Evolutionary conservation across 176 grass and related monocot genomes (phyloP).

Genomic region (Urochloa ruziziensis): DNA sequence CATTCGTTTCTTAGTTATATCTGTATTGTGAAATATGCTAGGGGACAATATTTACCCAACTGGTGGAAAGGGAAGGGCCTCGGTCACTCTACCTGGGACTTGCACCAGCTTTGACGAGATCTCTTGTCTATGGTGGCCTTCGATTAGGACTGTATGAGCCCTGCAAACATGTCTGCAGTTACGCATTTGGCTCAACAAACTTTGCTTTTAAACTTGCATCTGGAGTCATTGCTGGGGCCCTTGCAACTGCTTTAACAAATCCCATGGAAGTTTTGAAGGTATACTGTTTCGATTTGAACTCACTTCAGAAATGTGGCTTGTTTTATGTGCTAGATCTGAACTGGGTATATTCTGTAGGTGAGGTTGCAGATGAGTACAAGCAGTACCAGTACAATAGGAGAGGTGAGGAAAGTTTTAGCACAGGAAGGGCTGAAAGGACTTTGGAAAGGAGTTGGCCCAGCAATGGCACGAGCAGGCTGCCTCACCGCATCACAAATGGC

Average conservation of each 20-base stretch:
- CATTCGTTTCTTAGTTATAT: slow-evolving; percentile 21
- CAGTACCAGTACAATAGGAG: slow-evolving; percentile 53
- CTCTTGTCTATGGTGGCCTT: slow-evolving; percentile 88
- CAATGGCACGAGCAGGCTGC: slow-evolving; percentile 87
- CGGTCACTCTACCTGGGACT: slow-evolving; percentile 82
- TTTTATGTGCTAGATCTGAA: slow-evolving; percentile 17
- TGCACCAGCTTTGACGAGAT: slow-evolving; percentile 74
- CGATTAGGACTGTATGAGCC: slow-evolving; percentile 91
- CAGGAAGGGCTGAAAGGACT: slow-evolving; percentile 76
- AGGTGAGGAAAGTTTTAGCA: slow-evolving; percentile 65
- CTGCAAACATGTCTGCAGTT: slow-evolving; percentile 71
- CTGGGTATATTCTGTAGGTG: slow-evolving; percentile 49
- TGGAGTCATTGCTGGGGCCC: slow-evolving; percentile 71
- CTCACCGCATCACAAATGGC: slow-evolving; percentile 95
- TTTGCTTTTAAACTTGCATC: slow-evolving; percentile 82
- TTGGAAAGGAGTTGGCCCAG: slow-evolving; percentile 98
- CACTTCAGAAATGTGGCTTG: neutral
- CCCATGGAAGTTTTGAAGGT: slow-evolving; percentile 91
- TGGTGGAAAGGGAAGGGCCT: slow-evolving; percentile 76
- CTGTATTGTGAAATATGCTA: slow-evolving; percentile 37
- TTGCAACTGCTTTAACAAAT: slow-evolving; percentile 85
- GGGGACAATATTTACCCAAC: slow-evolving; percentile 73
- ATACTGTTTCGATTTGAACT: slow-evolving; percentile 14
- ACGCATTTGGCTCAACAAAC: slow-evolving; percentile 80
- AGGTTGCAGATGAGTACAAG: slow-evolving; percentile 77